These are phyloP conservation scores for Saccharomycopsis amapae DNA, from an alignment of 805 yeast species.

Conservation along the genomic window DNA sequence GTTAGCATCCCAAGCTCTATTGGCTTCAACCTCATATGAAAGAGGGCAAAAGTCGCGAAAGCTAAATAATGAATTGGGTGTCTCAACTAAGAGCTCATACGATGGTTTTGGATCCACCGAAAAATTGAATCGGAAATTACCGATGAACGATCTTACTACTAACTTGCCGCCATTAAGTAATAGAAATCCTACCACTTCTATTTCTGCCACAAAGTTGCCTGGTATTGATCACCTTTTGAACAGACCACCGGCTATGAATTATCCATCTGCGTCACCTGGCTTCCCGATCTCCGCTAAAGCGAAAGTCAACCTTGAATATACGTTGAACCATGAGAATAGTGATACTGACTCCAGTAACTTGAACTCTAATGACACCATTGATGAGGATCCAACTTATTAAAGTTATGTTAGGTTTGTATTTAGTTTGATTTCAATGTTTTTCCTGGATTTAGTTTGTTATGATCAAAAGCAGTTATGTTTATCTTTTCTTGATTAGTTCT, in stretches of 20 bases:
- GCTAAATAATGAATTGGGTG: background rate
- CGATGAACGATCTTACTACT: background rate
- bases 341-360: constrained; percentile 4
- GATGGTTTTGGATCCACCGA: background rate
- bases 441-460: no score
- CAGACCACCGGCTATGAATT: background rate
- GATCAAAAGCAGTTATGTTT: no score
- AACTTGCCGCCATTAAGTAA: background rate
- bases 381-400: constrained; percentile 16
- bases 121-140: background rate
- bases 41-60: constrained; percentile 12
- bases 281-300: background rate
- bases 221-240: constrained; percentile 13
- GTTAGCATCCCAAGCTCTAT: constrained; percentile 21
- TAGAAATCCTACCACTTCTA: background rate
- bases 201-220: constrained; percentile 9
- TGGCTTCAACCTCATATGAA: constrained; percentile 18
- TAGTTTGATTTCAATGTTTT: no score
- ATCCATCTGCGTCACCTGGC: background rate
- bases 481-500: background rate
- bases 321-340: background rate
- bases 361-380: constrained; percentile 19
- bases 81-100: constrained; percentile 1
- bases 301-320: background rate
- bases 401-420: no score